phyloP scores from a whole-genome alignment of 2,329 filamentous ascomycete species.

The Scortechinia acanthostroma region DNA sequence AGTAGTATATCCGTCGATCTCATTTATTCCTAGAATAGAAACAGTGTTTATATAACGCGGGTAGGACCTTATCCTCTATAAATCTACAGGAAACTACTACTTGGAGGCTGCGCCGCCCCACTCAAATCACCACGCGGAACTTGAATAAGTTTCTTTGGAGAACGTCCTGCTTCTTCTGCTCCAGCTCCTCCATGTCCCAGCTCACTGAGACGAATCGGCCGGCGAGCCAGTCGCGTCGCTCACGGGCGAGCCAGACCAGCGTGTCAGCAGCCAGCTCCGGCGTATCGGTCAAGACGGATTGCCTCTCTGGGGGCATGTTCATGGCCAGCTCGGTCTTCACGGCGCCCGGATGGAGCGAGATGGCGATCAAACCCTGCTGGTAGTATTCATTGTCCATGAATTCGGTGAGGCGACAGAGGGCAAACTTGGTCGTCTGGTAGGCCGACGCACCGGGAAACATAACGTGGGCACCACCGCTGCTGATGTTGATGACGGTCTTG shows the following conservation, averaged over 20 bases:
- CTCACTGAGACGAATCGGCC: slow-evolving; percentile 10
- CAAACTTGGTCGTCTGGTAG: slow-evolving; percentile 37
- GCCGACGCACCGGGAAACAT: slow-evolving; percentile 22
- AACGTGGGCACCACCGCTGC: slow-evolving; percentile 26
- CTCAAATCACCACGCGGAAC: too few species aligned
- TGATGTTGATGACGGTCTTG: slow-evolving; percentile 30
- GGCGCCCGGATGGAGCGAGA: slow-evolving; percentile 33
- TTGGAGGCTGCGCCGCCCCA: too few species aligned
- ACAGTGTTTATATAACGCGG: too few species aligned
- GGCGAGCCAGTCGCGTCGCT: slow-evolving; percentile 10
- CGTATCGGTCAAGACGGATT: slow-evolving; percentile 14
- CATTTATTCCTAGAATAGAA: too few species aligned
- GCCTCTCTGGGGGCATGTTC: slow-evolving; percentile 18
- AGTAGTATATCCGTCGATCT: too few species aligned
- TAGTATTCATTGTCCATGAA: slow-evolving; percentile 32
- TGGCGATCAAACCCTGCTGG: slow-evolving; percentile 28
- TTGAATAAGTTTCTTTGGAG: not conserved
- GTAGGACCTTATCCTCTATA: too few species aligned
- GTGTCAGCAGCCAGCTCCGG: slow-evolving; percentile 15
- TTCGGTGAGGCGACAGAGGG: slow-evolving; percentile 31
- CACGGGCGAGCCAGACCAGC: slow-evolving; percentile 12
- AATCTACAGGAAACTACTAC: too few species aligned
- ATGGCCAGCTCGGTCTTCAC: slow-evolving; percentile 30
- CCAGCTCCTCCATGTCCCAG: slow-evolving; percentile 13
- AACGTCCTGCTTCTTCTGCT: slow-evolving; percentile 7